phyloP scores from a whole-genome alignment of 2,329 filamentous ascomycete species.

The Monilinia laxa region DNA sequence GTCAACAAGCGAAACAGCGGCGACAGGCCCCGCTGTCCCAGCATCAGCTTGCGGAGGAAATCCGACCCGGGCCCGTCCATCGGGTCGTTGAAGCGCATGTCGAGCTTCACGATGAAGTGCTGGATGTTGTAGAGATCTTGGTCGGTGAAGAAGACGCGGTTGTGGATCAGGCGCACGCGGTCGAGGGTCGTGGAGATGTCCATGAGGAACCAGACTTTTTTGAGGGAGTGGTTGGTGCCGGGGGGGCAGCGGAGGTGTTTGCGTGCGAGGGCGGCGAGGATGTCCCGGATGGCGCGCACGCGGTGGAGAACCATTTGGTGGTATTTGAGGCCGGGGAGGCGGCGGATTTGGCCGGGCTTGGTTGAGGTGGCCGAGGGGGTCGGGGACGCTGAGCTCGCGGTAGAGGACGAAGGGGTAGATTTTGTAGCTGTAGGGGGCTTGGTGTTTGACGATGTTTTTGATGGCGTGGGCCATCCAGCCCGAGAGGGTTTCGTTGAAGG shows the following conservation, averaged over 20 bases:
- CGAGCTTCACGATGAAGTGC: slow-evolving; percentile 69
- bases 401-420: slow-evolving; percentile 65
- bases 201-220: slow-evolving; percentile 73
- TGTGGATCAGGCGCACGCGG: slow-evolving; percentile 56
- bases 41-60: slow-evolving; percentile 55
- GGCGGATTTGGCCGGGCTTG: slow-evolving; percentile 44
- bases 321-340: slow-evolving; percentile 65
- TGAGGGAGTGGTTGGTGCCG: slow-evolving; percentile 49
- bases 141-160: slow-evolving; percentile 55
- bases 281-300: slow-evolving; percentile 57
- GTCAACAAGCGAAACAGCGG: slow-evolving; percentile 61
- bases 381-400: slow-evolving; percentile 54
- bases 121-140: slow-evolving; percentile 60
- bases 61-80: slow-evolving; percentile 52
- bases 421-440: slow-evolving; percentile 50
- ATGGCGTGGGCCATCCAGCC: not conserved
- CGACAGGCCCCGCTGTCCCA: slow-evolving; percentile 58
- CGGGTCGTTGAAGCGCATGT: slow-evolving; percentile 67
- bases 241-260: slow-evolving; percentile 57
- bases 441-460: slow-evolving; percentile 54
- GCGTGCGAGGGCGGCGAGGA: slow-evolving; percentile 59
- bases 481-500: slow-evolving; percentile 3
- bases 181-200: slow-evolving; percentile 59
- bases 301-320: slow-evolving; percentile 64
- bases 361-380: slow-evolving; percentile 53